phyloP scores from a whole-genome alignment of 2,329 filamentous ascomycete genomes.

The Apiospora rasikravindrae region DNA sequence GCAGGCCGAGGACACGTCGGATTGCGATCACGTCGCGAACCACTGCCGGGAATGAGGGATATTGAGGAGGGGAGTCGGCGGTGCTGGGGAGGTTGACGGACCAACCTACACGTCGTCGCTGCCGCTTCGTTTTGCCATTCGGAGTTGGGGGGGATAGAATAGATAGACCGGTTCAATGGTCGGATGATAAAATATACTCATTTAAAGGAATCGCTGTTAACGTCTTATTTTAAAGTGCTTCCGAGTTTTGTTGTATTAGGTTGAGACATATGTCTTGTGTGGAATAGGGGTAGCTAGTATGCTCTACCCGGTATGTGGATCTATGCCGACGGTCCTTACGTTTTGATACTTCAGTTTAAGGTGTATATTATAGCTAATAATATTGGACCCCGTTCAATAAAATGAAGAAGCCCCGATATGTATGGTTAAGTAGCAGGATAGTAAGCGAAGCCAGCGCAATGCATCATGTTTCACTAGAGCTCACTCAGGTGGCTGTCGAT shows the following conservation, averaged over 20 bases:
- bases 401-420: too few relatives aligned
- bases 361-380: too few relatives aligned
- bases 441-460: too few relatives aligned
- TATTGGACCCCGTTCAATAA: too few relatives aligned
- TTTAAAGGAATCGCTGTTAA: background rate
- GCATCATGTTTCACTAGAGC: too few relatives aligned
- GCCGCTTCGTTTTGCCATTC: background rate
- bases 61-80: background rate
- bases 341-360: too few relatives aligned
- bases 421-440: too few relatives aligned
- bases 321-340: too few relatives aligned
- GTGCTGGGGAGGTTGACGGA: too few relatives aligned
- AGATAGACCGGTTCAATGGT: conserved; percentile 5
- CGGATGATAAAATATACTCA: background rate
- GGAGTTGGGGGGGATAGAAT: conserved; percentile 13
- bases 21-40: conserved; percentile 17
- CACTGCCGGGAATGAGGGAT: conserved; percentile 7
- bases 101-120: background rate
- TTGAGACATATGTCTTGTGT: background rate
- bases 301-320: too few relatives aligned
- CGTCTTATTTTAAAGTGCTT: background rate
- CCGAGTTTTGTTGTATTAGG: background rate
- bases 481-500: too few relatives aligned
- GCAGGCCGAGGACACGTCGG: conserved; percentile 18
- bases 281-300: too few relatives aligned